Evolutionary conservation across 129 eudicot genomes (phyloP), one percentile per base, ranked within the genome.

Genomic region (Glebionis coronaria): DNA sequence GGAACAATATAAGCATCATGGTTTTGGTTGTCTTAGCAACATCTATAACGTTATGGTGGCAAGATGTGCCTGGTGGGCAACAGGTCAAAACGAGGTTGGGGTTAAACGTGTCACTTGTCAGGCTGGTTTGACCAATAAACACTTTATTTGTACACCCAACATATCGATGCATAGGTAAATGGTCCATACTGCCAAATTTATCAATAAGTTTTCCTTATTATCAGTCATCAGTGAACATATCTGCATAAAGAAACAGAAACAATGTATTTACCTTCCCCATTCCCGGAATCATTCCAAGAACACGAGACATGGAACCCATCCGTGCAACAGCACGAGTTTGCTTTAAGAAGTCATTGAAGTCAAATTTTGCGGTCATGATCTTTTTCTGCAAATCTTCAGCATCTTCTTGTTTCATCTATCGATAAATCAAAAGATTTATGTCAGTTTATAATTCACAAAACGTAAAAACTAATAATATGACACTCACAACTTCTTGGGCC

Each of bases 211-310:
- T 23, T 55, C 10, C 40, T 23, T 10, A 9, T 56, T 14, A 53
- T 15, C 57, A 12, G 20, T 31, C 61, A 56, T 29, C 61, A 11
- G 21, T 10, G 2, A 56, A 56, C 57, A 53, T 7, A 53, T 53
- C 7, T 18, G 13, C 27, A 53, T 53, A 2, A 18, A 53, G 57
- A 56, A 19, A 14, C 44, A 58, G 44, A 28, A 28, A 18, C 10
- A 25, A 63, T 45, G 19, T 21, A 27, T 23, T 29, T 82, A 90
- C 97, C 96, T 92, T 92, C 23, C 87, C 96, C 98, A 92, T 92
- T 73, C 98, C 98, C 52, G 98, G 98, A 80, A 92, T 88, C 98
- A 92, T 92, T 72, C 98, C 98, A 76, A 92, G 76, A 81, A 92
- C 92, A 72, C 96, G 96, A 11, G 95, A 82, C 98, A 92, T 82